These are phyloP conservation scores for Drechslerella dactyloides DNA, from an alignment of 2,329 filamentous ascomycete species.

Conservation along the genomic window DNA sequence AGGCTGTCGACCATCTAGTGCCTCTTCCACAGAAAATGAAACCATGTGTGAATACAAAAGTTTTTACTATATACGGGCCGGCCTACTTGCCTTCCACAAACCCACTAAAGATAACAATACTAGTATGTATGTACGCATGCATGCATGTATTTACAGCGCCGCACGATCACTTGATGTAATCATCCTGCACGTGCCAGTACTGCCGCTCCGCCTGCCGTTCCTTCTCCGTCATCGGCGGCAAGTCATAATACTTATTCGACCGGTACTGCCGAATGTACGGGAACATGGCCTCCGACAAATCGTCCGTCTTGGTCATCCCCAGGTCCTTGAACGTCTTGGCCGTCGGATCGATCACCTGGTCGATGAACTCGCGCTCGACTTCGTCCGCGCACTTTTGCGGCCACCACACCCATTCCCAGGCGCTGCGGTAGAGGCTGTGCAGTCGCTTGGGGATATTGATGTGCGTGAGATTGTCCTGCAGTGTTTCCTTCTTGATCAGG, in stretches of 20 bases:
- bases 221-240: conserved; percentile 91
- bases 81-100: background rate
- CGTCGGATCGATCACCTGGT: conserved; percentile 85
- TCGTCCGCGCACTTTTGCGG: conserved; percentile 80
- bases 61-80: too few relatives aligned
- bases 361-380: conserved; percentile 88
- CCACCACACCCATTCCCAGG: conserved; percentile 89
- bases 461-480: conserved; percentile 79
- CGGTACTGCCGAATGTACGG: conserved; percentile 77
- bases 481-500: conserved; percentile 88
- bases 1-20: conserved; percentile 18
- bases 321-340: conserved; percentile 97
- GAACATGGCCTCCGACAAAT: conserved; percentile 81
- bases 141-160: conserved; percentile 13
- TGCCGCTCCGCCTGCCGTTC: conserved; percentile 95
- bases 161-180: conserved; percentile 57
- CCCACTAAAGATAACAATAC: conserved; percentile 9
- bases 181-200: conserved; percentile 91
- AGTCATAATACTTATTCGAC: conserved; percentile 85
- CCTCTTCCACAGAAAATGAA: background rate
- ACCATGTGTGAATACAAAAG: too few relatives aligned
- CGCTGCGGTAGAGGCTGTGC: conserved; percentile 74
- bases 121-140: conserved; percentile 10
- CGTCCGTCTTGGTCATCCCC: conserved; percentile 82
- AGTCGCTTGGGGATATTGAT: conserved; percentile 86